phyloP scores from a whole-genome alignment of 2,329 filamentous ascomycete genomes.

The Aspergillus viridinutans region DNA sequence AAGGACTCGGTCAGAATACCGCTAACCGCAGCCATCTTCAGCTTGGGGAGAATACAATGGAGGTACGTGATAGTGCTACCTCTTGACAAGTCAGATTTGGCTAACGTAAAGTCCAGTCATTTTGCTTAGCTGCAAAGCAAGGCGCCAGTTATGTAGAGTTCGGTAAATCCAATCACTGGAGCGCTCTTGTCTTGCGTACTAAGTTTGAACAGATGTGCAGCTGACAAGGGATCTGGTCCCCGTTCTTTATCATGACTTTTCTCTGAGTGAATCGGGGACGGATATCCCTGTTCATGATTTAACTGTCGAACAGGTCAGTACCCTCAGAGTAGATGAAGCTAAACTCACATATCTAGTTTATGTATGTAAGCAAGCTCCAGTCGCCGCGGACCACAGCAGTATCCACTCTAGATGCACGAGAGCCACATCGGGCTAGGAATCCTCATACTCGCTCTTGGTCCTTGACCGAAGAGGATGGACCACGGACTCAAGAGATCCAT shows the following conservation, averaged over 20 bases:
- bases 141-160: constrained; percentile 34
- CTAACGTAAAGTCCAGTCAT: constrained; percentile 22
- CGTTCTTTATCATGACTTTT: constrained; percentile 43
- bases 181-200: background rate
- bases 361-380: constrained; percentile 25
- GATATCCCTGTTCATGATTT: constrained; percentile 40
- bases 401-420: constrained; percentile 4
- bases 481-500: constrained; percentile 6
- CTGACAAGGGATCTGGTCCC: constrained; percentile 40
- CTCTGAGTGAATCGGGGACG: constrained; percentile 40
- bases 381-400: background rate
- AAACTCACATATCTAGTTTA: constrained; percentile 21
- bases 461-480: constrained; percentile 12
- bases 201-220: constrained; percentile 33
- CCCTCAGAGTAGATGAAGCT: background rate
- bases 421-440: background rate
- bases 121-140: constrained; percentile 29
- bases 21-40: constrained; percentile 28
- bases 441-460: constrained; percentile 17
- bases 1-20: constrained; percentile 27
- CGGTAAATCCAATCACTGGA: background rate
- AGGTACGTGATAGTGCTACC: constrained; percentile 12
- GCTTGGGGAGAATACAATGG: constrained; percentile 37
- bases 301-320: constrained; percentile 33
- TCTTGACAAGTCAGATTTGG: background rate